These are phyloP conservation scores for Mallotus japonicus DNA, from an alignment of 441 rosid species.

Conservation along the genomic window DNA sequence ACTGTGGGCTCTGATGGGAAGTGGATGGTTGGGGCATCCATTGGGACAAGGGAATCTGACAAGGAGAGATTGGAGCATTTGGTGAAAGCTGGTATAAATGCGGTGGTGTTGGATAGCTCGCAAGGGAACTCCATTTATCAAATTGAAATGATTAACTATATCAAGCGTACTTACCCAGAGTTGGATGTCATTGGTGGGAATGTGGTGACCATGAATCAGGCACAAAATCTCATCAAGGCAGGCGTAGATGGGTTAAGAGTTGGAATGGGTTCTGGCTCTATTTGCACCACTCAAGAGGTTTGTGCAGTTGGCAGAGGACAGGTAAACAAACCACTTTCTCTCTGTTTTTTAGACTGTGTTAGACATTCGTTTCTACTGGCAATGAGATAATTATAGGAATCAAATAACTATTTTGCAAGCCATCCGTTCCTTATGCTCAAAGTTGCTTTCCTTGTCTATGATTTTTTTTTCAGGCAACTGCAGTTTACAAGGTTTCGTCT, in stretches of 20 bases:
- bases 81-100: slow-evolving; percentile 78
- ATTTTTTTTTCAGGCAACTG: slow-evolving; percentile 66
- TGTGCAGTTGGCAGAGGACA: slow-evolving; percentile 96
- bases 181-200: slow-evolving; percentile 93
- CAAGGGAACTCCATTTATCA: slow-evolving; percentile 90
- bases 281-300: slow-evolving; percentile 95
- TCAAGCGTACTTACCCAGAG: slow-evolving; percentile 60
- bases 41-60: slow-evolving; percentile 78
- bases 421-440: background rate
- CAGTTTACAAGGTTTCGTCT: slow-evolving; percentile 84
- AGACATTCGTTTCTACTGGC: too few species aligned
- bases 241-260: slow-evolving; percentile 91
- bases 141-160: slow-evolving; percentile 77
- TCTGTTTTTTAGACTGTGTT: too few species aligned
- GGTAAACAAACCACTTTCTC: slow-evolving; percentile 36
- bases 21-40: slow-evolving; percentile 92
- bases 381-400: too few species aligned
- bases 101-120: slow-evolving; percentile 83
- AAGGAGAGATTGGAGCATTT: slow-evolving; percentile 77
- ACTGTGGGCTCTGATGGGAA: slow-evolving; percentile 61
- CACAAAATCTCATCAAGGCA: slow-evolving; percentile 75
- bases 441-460: slow-evolving; percentile 10
- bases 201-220: slow-evolving; percentile 84
- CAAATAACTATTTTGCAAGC: background rate
- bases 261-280: slow-evolving; percentile 96